Base-by-base conservation (phyloP, 228 moss, liverwort and hornwort genomes). In the Sphagnum fallax region DNA sequence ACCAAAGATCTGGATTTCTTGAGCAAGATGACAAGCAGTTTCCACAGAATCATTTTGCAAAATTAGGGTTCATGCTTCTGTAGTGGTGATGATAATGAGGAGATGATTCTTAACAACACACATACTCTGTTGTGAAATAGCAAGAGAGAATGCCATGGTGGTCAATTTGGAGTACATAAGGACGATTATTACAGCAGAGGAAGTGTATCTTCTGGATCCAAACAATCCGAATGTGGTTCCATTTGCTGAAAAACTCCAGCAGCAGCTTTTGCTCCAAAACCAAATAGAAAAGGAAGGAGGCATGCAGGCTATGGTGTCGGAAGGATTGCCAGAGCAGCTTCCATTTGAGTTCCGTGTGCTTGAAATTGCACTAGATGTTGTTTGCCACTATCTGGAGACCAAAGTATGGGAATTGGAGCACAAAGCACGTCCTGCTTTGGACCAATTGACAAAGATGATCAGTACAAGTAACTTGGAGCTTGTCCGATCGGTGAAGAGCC, bases 111-210 rank as follows among this genome's bases (percentile, higher is more conserved):
- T 32, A 32, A 32, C 32, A 32, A 32, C 32, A 32, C 2, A 32
- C 2, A 32, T 32, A 32, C 32, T 32, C 32, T 32, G 32, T 32
- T 32, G 32, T 32, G 32, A 16, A 32, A 18, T 87, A 98, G 98
- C 94, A 51, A 87, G 98, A 74, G 98, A 98, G 73, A 84, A 87
- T 10, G 90, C 94, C 52, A 98, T 98, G 90, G 94, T 98, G 69
- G 94, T 98, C 68, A 98, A 98, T 79, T 84, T 98, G 65, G 98
- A 98, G 78, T 98, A 92, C 63, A 86, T 98, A 60, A 92, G 81
- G 78, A 91, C 98, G 6, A 90, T 98, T 53, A 87, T 98, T 52
- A 98, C 94, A 59, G 91, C 98, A 47, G 94, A 98, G 69, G 94
- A 92, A 74, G 79, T 94, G 32, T 90, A 85, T 79, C 69, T 94